phyloP scores from a whole-genome alignment of 1,284 basidiomycete species.

The Wolfiporia cocos region DNA sequence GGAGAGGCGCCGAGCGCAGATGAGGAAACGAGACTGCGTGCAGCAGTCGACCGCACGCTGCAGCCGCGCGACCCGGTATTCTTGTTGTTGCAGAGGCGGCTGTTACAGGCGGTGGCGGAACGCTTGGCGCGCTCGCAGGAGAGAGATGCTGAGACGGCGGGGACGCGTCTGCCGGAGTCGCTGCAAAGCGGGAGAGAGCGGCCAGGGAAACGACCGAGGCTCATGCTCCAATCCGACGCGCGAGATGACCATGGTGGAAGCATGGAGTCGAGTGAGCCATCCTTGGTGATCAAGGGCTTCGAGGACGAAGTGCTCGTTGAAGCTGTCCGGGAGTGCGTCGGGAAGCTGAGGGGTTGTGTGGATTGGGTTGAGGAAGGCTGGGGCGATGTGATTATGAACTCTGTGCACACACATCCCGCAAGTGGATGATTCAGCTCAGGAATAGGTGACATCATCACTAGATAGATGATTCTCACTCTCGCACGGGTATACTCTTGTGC shows the following conservation, averaged over 20 bases:
- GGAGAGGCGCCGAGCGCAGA: constrained; percentile 25
- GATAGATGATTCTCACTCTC: too few relatives aligned
- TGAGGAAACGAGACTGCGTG: constrained; percentile 45
- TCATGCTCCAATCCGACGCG: constrained; percentile 17
- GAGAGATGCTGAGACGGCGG: not conserved
- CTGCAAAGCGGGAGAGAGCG: constrained; percentile 31
- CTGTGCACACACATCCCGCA: too few relatives aligned
- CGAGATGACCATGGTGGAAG: constrained; percentile 10
- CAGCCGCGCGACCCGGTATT: constrained; percentile 60
- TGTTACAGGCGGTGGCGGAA: constrained; percentile 39
- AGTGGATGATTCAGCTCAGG: too few relatives aligned
- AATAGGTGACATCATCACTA: too few relatives aligned
- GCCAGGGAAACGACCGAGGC: constrained; percentile 13
- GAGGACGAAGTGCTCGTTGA: constrained; percentile 34
- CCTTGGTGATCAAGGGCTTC: constrained; percentile 38
- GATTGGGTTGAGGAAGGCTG: constrained; percentile 37
- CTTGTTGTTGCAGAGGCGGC: constrained; percentile 48
- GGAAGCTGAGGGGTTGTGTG: constrained; percentile 26
- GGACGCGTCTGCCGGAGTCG: constrained; percentile 27
- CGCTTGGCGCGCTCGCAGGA: constrained; percentile 20
- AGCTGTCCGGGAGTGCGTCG: constrained; percentile 26
- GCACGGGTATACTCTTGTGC: too few relatives aligned
- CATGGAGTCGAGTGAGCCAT: constrained; percentile 7
- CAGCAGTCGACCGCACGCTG: constrained; percentile 55
- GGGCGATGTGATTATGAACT: constrained; percentile 26